Conservation (phyloP, 805 yeast genomes). For the Suhomyces sp. region DNA sequence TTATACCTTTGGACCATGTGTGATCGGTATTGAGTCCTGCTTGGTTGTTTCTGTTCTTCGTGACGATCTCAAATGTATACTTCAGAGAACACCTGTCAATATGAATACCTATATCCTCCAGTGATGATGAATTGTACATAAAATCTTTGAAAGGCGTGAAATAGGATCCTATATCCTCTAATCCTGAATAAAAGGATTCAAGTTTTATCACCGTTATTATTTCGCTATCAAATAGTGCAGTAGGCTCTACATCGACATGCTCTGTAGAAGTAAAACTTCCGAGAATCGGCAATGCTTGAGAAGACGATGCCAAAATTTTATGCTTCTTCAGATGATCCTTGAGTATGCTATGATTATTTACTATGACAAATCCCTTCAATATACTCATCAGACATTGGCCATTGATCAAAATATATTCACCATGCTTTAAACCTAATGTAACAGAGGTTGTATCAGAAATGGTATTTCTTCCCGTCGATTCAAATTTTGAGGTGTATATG, state of each 20-base stretch:
- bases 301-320: constrained; percentile 29
- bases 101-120: constrained; percentile 12
- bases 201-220: constrained; percentile 35
- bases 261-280: background rate
- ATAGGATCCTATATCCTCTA: constrained; percentile 42
- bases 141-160: constrained; percentile 46
- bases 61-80: constrained; percentile 39
- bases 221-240: background rate
- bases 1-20: constrained; percentile 11
- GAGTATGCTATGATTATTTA: constrained; percentile 35
- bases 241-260: constrained; percentile 21
- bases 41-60: constrained; percentile 23
- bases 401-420: constrained; percentile 42
- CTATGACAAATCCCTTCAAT: constrained; percentile 45
- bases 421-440: constrained; percentile 40
- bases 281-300: constrained; percentile 43
- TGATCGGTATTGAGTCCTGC: constrained; percentile 16
- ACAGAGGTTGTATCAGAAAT: constrained; percentile 29
- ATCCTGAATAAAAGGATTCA: constrained; percentile 37
- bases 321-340: constrained; percentile 24
- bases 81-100: constrained; percentile 16
- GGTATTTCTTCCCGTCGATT: constrained; percentile 36
- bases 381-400: constrained; percentile 48
- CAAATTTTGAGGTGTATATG: constrained; percentile 32
- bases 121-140: constrained; percentile 19